Base-by-base conservation (phyloP, 2,329 filamentous ascomycete genomes). In the Phaeophleospora eucalypticola region DNA sequence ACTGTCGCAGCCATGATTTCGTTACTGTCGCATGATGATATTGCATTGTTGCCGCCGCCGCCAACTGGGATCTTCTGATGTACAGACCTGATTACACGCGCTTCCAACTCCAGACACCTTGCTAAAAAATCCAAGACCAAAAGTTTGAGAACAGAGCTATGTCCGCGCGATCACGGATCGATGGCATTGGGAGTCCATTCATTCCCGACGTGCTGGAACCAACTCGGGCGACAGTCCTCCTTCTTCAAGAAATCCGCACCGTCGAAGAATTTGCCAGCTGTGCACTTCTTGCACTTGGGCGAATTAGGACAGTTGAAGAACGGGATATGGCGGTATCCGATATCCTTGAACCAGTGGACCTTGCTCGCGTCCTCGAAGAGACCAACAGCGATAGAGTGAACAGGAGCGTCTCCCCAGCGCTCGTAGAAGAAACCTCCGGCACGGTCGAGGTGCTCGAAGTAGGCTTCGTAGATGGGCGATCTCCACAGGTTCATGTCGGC, bases 301-400 rank as follows among this genome's bases (percentile, higher is more conserved):
- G 86, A 95, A 71, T 95, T 97, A 53, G 93, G 93, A 66, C 93
- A 98, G 73, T 98, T 98, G 78, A 95, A 95, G 73, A 95, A 98
- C 37, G 93, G 93, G 44, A 97, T 90, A 61, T 98, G 93, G 63
- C 96, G 89, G 72, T 98, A 98, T 48, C 93, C 93, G 58, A 98
- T 97, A 66, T 98, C 93, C 44, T 91, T 90, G 84, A 98, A 98
- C 90, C 90, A 95, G 49, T 51, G 53, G n/a, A 98, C 87, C 68
- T 88, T 90, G 70, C 78, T 86, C 63, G 83, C 80, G 65, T 98
- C 91, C 62, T 94, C 91, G 65, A 98, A 96, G 19, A 98, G 70
- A 21, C 89, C 93, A 35, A 98, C 70, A 0, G 88, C 93, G 61
- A 98, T 89, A 56, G 88, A 94, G 69, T 98, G 93, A 4, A 98